Conservation (phyloP, 1,139 yeast genomes). For the Kodamaea alishanica region DNA sequence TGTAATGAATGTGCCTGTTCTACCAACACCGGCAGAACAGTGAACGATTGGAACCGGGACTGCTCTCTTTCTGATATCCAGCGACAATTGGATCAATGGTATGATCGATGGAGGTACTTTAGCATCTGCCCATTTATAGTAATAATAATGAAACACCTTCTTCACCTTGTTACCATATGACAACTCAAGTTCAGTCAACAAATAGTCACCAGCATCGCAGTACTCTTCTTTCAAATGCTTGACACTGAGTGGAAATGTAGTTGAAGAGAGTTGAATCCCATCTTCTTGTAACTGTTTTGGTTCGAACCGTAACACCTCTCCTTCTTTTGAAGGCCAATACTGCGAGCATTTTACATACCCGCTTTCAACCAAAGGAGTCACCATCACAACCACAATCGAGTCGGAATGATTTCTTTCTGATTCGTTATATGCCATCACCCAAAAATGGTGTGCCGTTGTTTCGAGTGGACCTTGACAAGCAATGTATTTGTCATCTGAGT, state of each 20-base stretch:
- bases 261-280: conserved; percentile 19
- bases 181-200: conserved; percentile 29
- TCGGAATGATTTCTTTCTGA: conserved; percentile 33
- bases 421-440: conserved; percentile 75
- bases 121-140: conserved; percentile 57
- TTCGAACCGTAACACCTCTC: too few species aligned
- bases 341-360: conserved; percentile 61
- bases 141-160: conserved; percentile 50
- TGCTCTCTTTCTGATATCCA: conserved; percentile 19
- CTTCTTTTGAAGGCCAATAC: conserved; percentile 61
- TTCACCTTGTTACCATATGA: conserved; percentile 22
- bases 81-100: conserved; percentile 35
- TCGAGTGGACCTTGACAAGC: conserved; percentile 62
- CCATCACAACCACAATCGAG: conserved; percentile 69
- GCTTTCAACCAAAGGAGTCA: conserved; percentile 71
- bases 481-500: conserved; percentile 23
- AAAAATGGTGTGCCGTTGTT: conserved; percentile 64
- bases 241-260: conserved; percentile 16
- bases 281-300: conserved; percentile 17
- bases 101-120: conserved; percentile 42
- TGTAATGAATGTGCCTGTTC: conserved; percentile 77
- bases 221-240: conserved; percentile 16
- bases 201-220: conserved; percentile 23
- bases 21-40: conserved; percentile 84
- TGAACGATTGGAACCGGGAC: conserved; percentile 50